Evolutionary conservation across 768 basidiomycete species (phyloP).

Genomic region (Tulasnella sp.): DNA sequence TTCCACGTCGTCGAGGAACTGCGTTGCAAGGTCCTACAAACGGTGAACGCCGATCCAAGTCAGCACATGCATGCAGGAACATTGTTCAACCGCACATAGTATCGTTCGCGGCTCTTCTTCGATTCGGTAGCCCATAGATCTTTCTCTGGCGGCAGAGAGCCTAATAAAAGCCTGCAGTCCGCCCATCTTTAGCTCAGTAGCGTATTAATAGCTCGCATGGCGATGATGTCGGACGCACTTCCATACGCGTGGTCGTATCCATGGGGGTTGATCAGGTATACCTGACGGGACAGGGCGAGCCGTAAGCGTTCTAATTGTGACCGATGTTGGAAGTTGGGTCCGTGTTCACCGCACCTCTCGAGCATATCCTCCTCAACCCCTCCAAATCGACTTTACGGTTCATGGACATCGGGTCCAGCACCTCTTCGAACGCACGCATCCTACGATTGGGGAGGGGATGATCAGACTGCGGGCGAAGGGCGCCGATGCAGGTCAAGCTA

Average conservation of each 20-base stretch:
- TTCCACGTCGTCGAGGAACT: constrained; percentile 29
- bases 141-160: constrained; percentile 28
- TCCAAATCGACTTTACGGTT: constrained; percentile 23
- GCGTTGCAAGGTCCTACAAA: constrained; percentile 29
- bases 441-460: not conserved
- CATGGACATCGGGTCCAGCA: constrained; percentile 19
- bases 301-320: constrained; percentile 4
- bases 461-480: not conserved
- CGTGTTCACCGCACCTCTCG: constrained; percentile 7
- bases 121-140: constrained; percentile 20
- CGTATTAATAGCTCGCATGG: not conserved
- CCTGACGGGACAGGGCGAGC: not conserved
- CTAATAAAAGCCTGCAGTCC: constrained; percentile 27
- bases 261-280: constrained; percentile 26
- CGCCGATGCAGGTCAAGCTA: not conserved
- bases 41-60: not conserved
- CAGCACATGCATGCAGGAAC: too few relatives aligned
- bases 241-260: constrained; percentile 29
- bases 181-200: not conserved
- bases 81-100: constrained; percentile 31
- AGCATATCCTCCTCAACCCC: constrained; percentile 18
- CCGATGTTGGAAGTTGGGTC: not conserved
- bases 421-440: constrained; percentile 25
- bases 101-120: constrained; percentile 8
- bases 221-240: constrained; percentile 8